Base-by-base conservation (phyloP, 192 early-diverging fungal species). In the Coemansia interrupta region DNA sequence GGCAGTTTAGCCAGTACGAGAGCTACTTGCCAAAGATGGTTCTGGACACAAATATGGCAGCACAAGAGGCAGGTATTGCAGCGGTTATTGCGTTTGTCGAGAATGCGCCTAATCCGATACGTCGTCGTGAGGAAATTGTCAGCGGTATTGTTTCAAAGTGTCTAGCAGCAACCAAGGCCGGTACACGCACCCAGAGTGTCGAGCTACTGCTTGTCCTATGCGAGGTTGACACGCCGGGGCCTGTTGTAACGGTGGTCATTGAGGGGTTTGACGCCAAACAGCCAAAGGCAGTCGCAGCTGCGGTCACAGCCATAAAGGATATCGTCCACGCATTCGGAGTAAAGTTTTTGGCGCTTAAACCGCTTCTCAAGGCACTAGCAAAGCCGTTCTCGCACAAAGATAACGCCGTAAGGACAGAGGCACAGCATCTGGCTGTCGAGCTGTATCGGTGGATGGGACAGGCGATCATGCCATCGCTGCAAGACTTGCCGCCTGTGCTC, bases 351-450 rank as follows among this genome's bases (percentile, higher is more conserved):
- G 83, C 82, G 29, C 75, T 90, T n/a, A 97, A 95, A 61, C 89
- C 87, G 3, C 74, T 98, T 26, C 50, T 96, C 26, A 97, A 97
- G 67, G 78, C 82, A 10, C 66, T 99, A 24, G 80, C 91, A 24
- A 91, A 93, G 65, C 78, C 96, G 24, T 98, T 99, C 80, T 88
- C 89, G 36, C 95, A 98, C 64, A 86, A 86, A 26, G 97, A 99
- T 65, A 95, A 93, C 53, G 86, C 80, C 47, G 96, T 99, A 13
- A 83, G 97, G 44, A 81, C 82, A 13, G 97, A 99, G 82, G 90
- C 92, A 6, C 72, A 81, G 72, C 62, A 64, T 12, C 69, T 97
- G 46, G 82, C 89, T 0, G 74, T 95, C 39, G 96, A 97, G 78
- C 66, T 99, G 53, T 97, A 93, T 63, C 84, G 90, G 40, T 99